A percentile compares a stretch with the other conserved stretches of the same genome.
These are phyloP conservation scores for Sporopachydermia quercuum DNA, from an alignment of 805 yeast genomes.

Conservation along the genomic window DNA sequence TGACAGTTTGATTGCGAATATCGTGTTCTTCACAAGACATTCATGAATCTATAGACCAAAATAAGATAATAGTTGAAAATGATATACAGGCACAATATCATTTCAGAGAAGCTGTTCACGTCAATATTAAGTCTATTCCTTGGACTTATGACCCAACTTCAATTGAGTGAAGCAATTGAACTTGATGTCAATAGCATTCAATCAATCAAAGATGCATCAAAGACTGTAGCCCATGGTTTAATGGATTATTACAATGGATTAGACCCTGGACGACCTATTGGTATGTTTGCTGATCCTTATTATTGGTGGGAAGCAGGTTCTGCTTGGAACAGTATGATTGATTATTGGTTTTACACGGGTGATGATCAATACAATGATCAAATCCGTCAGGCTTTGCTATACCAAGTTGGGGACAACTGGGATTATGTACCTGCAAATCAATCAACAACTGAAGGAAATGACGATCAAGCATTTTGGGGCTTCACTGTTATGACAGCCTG, in stretches of 20 bases:
- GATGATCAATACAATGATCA: constrained; percentile 50
- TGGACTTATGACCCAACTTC: too few relatives aligned
- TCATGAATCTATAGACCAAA: too few relatives aligned
- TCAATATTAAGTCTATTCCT: too few relatives aligned
- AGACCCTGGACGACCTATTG: constrained; percentile 60
- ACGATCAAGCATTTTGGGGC: constrained; percentile 98
- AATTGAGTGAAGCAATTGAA: too few relatives aligned
- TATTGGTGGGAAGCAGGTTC: constrained; percentile 99
- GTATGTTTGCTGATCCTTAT: constrained; percentile 80
- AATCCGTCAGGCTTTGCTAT: constrained; percentile 46
- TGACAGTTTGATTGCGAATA: too few relatives aligned
- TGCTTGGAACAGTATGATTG: constrained; percentile 80
- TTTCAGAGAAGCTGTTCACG: too few relatives aligned
- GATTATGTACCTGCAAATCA: constrained; percentile 83
- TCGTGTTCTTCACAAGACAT: too few relatives aligned
- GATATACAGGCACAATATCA: too few relatives aligned
- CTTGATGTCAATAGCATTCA: constrained; percentile 21
- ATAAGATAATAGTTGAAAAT: too few relatives aligned
- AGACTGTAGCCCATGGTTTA: constrained; percentile 41
- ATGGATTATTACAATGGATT: constrained; percentile 56
- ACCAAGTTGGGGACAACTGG: constrained; percentile 59
- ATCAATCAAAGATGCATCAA: constrained; percentile 36
- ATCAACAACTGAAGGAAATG: constrained; percentile 89
- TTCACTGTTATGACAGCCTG: constrained; percentile 85
- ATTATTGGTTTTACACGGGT: constrained; percentile 56